Evolutionary conservation across 495 filamentous ascomycete genomes (phyloP).

Genomic region (Aspergillus hancockii): DNA sequence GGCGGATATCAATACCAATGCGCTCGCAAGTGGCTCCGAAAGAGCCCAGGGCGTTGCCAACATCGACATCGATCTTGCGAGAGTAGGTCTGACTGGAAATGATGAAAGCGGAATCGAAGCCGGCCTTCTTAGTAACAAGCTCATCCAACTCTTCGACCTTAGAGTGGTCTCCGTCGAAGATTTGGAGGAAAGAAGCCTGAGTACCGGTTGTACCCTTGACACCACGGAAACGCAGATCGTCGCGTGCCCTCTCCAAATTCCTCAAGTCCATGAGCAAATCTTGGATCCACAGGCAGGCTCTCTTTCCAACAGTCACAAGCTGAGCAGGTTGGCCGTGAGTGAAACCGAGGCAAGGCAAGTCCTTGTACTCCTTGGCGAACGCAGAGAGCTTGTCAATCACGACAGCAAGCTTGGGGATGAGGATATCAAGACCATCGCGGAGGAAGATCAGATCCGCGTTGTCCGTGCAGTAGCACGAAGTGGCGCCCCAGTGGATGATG

Average conservation of each 20-base stretch:
- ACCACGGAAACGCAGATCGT: constrained; percentile 80
- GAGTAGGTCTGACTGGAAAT: constrained; percentile 83
- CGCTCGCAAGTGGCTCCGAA: constrained; percentile 82
- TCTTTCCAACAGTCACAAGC: constrained; percentile 77
- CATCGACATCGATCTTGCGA: constrained; percentile 79
- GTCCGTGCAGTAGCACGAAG: constrained; percentile 71
- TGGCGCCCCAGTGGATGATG: constrained; percentile 82
- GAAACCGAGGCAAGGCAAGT: constrained; percentile 64
- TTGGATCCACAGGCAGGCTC: constrained; percentile 79
- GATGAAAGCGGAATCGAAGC: constrained; percentile 70
- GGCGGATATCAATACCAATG: constrained; percentile 74
- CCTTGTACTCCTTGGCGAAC: constrained; percentile 80
- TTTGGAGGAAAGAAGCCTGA: constrained; percentile 77
- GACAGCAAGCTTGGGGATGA: constrained; percentile 83
- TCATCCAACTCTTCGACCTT: constrained; percentile 76
- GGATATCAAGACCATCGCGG: constrained; percentile 69
- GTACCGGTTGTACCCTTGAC: constrained; percentile 79
- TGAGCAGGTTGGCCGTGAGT: constrained; percentile 85
- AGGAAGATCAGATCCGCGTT: constrained; percentile 89
- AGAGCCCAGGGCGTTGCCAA: constrained; percentile 76
- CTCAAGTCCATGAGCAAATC: constrained; percentile 86
- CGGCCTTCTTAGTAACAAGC: constrained; percentile 80
- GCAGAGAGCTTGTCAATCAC: constrained; percentile 76
- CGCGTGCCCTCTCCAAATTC: constrained; percentile 73
- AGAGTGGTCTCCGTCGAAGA: constrained; percentile 76